Evolutionary conservation across 2,329 filamentous ascomycete species (phyloP).

Genomic region (Tricladium varicosporioides): DNA sequence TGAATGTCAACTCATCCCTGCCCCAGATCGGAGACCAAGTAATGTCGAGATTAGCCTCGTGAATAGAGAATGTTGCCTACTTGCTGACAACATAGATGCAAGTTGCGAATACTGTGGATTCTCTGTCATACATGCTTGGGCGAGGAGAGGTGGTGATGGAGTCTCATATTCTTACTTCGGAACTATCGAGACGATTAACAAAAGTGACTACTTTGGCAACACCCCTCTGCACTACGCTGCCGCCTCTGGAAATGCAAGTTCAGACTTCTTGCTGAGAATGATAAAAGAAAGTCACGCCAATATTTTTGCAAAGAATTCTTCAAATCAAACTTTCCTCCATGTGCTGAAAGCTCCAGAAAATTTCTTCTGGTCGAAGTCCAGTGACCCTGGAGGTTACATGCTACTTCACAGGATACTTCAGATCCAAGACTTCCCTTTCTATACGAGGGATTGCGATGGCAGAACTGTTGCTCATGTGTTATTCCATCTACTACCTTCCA

Average conservation of each 20-base stretch:
- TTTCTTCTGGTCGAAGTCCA: background rate
- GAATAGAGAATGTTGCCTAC: background rate
- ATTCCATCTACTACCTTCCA: background rate
- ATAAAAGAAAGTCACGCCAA: constrained; percentile 6
- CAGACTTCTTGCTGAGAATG: background rate
- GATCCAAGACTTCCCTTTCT: background rate
- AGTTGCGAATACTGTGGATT: background rate
- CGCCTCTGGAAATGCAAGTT: background rate
- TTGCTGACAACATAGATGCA: no score
- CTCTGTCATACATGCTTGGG: background rate
- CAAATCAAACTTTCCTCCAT: constrained; percentile 9
- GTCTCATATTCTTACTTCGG: no score
- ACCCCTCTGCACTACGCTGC: constrained; percentile 12
- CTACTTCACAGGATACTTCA: constrained; percentile 1
- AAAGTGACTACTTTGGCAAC: constrained; percentile 11
- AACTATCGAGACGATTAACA: background rate
- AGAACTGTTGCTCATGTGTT: constrained; percentile 2
- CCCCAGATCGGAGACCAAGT: background rate
- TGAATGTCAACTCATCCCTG: constrained; percentile 4
- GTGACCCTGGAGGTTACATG: background rate
- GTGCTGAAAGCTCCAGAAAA: constrained; percentile 1
- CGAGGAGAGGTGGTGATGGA: background rate
- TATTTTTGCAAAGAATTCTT: constrained; percentile 8
- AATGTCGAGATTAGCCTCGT: background rate
- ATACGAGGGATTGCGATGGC: constrained; percentile 6